A percentile compares a stretch with the other conserved stretches of the same genome.
Conservation (phyloP, 371 early-diverging fungal species). For the Circinella umbellata region DNA sequence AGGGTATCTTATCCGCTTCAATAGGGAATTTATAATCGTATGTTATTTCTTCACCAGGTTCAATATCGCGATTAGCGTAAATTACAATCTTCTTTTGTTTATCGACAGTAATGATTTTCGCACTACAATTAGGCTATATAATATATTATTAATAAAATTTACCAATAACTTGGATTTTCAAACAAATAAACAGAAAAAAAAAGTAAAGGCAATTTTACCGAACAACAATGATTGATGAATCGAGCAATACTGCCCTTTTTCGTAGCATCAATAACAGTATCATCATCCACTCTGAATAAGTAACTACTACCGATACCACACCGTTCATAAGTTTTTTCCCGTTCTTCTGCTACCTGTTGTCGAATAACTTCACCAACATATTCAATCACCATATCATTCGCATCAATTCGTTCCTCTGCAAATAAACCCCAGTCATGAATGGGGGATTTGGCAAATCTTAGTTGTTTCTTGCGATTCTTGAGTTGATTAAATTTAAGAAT, state of each 20-base stretch:
- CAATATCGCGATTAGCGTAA: constrained; percentile 88
- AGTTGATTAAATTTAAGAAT: constrained; percentile 89
- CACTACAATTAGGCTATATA: constrained; percentile 94
- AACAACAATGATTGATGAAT: constrained; percentile 98
- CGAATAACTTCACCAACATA: constrained; percentile 99
- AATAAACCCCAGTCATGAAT: constrained; percentile 98
- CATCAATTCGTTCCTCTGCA: constrained; percentile 89
- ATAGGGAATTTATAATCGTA: constrained; percentile 99
- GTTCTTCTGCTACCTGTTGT: constrained; percentile 92
- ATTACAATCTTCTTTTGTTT: constrained; percentile 93
- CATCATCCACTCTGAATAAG: constrained; percentile 96
- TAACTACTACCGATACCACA: constrained; percentile 95
- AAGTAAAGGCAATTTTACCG: constrained; percentile 54
- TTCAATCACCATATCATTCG: constrained; percentile 96
- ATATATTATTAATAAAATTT: background rate
- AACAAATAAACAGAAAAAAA: too few species aligned
- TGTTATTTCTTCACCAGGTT: constrained; percentile 96
- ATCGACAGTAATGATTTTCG: constrained; percentile 88
- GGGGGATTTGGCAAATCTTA: constrained; percentile 86
- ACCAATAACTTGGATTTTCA: too few species aligned
- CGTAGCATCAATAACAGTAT: constrained; percentile 98
- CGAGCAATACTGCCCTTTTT: constrained; percentile 96
- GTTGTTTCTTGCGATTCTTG: constrained; percentile 84
- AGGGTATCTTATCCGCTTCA: constrained; percentile 93
- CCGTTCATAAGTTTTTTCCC: constrained; percentile 91